Percentiles rank a stretch among this genome's conserved stretches.
Evolutionary conservation across 163 green algal species (phyloP).

Genomic region (Trebouxiophyceae sp.): DNA sequence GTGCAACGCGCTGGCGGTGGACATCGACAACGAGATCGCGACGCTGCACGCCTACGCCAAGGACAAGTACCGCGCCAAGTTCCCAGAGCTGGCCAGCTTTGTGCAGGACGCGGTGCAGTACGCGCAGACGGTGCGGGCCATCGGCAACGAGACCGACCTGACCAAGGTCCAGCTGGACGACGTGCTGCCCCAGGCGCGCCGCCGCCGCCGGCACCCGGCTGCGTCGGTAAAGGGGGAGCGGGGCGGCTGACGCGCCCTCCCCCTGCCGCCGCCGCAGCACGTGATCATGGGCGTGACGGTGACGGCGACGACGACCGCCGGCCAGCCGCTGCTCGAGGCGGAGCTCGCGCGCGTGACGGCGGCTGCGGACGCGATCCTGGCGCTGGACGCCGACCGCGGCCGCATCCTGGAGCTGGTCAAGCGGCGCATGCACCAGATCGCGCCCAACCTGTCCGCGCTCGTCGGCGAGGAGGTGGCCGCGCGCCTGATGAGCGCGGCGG

Average conservation of each 20-base stretch:
- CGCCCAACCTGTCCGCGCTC: constrained; percentile 87
- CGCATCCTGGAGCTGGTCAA: constrained; percentile 44
- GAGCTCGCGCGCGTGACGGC: constrained; percentile 45
- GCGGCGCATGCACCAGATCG: constrained; percentile 79
- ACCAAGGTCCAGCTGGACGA: constrained; percentile 86
- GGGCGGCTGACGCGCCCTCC: too few species aligned
- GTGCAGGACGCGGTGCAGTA: constrained; percentile 93
- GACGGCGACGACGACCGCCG: constrained; percentile 89
- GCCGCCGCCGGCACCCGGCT: too few species aligned
- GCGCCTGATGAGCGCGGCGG: constrained; percentile 91
- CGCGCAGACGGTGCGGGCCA: constrained; percentile 80
- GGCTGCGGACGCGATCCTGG: constrained; percentile 63
- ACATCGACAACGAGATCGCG: constrained; percentile 93
- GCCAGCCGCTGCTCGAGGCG: constrained; percentile 56
- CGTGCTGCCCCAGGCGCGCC: constrained; percentile 70
- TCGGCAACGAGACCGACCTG: constrained; percentile 80
- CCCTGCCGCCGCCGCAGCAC: constrained; percentile 34
- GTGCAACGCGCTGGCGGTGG: constrained; percentile 90
- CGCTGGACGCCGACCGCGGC: constrained; percentile 78
- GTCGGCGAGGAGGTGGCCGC: constrained; percentile 87
- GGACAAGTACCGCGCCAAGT: constrained; percentile 75
- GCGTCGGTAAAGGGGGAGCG: too few species aligned
- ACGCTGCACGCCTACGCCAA: constrained; percentile 86
- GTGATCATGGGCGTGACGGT: constrained; percentile 96
- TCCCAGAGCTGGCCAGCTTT: constrained; percentile 93